Evolutionary conservation across 345 rosid species (phyloP).

Genomic region (Eutrema heterophyllum): DNA sequence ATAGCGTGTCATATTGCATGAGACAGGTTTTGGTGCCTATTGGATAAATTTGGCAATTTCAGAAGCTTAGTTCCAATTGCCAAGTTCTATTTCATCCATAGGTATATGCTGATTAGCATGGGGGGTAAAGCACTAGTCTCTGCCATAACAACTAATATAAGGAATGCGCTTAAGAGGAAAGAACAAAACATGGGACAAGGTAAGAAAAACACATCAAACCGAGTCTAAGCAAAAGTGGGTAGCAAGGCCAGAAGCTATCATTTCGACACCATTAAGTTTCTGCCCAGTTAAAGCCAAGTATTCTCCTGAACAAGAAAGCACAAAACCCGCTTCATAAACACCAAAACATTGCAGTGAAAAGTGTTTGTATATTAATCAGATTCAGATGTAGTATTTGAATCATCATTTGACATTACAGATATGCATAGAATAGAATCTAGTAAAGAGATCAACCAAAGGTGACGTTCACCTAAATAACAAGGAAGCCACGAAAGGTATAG

Average conservation of each 20-base stretch:
- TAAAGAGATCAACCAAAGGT: background rate
- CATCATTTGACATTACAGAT: no score
- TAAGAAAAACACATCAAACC: slow-evolving; percentile 38
- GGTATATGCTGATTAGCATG: no score
- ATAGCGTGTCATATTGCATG: background rate
- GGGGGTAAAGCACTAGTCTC: no score
- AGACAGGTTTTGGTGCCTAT: background rate
- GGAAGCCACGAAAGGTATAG: slow-evolving; percentile 83
- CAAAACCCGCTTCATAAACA: no score
- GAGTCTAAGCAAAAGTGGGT: slow-evolving; percentile 71
- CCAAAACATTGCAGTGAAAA: no score
- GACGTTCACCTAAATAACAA: slow-evolving; percentile 62
- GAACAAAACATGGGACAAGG: slow-evolving; percentile 5
- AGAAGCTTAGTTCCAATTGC: background rate
- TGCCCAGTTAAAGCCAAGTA: slow-evolving; percentile 55
- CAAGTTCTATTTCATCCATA: no score
- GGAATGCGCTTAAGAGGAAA: background rate
- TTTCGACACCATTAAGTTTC: slow-evolving; percentile 79
- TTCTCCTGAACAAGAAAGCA: no score
- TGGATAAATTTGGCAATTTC: background rate
- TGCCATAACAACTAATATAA: slow-evolving; percentile 32
- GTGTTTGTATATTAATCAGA: background rate
- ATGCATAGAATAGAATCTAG: slow-evolving; percentile 2
- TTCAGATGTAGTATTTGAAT: no score
- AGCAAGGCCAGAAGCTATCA: slow-evolving; percentile 94